These are phyloP conservation scores for Scheffersomyces illinoinensis DNA, from an alignment of 1,139 yeast genomes.

Conservation along the genomic window DNA sequence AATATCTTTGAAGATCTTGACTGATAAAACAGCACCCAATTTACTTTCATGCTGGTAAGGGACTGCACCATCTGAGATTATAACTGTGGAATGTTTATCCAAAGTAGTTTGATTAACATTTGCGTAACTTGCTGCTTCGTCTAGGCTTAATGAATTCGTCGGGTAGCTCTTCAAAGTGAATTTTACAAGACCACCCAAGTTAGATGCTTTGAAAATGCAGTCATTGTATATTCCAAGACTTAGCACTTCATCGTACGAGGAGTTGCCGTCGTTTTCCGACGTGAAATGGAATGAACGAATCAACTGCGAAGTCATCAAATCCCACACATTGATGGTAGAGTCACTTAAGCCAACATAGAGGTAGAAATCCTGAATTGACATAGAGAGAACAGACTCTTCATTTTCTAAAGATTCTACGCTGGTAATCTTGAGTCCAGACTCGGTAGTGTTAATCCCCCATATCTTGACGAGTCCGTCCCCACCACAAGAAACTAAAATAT, in stretches of 20 bases:
- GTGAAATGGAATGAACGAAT: constrained; percentile 57
- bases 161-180: constrained; percentile 41
- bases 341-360: constrained; percentile 77
- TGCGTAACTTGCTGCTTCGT: constrained; percentile 3
- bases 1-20: constrained; percentile 23
- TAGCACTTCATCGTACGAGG: constrained; percentile 30
- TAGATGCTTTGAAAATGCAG: constrained; percentile 57
- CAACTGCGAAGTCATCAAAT: constrained; percentile 73
- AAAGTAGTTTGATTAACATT: constrained; percentile 8
- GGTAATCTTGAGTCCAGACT: constrained; percentile 11
- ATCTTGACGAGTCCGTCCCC: constrained; percentile 86
- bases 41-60: constrained; percentile 15
- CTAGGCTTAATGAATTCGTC: neutral
- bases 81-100: constrained; percentile 10
- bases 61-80: constrained; percentile 19
- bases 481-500: constrained; percentile 57
- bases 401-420: constrained; percentile 54
- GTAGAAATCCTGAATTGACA: constrained; percentile 62
- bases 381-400: constrained; percentile 68
- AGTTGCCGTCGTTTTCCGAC: constrained; percentile 6
- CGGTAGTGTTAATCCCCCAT: constrained; percentile 51
- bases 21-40: constrained; percentile 26
- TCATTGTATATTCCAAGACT: constrained; percentile 50
- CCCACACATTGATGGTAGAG: constrained; percentile 81
- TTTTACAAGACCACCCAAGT: constrained; percentile 54